Conservation (phyloP, 2,329 filamentous ascomycete species). For the Leptodontidium sp. region DNA sequence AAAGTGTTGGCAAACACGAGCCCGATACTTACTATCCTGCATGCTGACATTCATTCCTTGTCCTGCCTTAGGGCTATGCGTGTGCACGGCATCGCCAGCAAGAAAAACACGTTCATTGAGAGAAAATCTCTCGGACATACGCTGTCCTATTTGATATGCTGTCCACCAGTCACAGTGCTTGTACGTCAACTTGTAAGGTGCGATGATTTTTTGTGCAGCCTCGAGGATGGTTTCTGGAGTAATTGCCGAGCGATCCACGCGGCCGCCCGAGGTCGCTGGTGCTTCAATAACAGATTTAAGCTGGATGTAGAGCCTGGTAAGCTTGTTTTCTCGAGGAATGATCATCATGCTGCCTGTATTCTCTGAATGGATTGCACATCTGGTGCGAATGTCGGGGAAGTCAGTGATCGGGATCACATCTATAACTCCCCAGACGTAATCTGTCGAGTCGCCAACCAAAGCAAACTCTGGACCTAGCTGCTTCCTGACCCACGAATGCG, state of each 20-base stretch:
- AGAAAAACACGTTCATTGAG: slow-evolving; percentile 58
- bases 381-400: slow-evolving; percentile 69
- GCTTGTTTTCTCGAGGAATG: slow-evolving; percentile 64
- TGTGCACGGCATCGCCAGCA: slow-evolving; percentile 57
- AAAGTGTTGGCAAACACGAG: neutral
- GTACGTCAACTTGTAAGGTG: slow-evolving; percentile 71
- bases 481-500: slow-evolving; percentile 59
- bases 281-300: slow-evolving; percentile 57
- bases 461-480: slow-evolving; percentile 54
- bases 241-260: slow-evolving; percentile 66
- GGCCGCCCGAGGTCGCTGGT: slow-evolving; percentile 51
- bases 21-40: slow-evolving; percentile 56
- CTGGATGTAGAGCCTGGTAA: slow-evolving; percentile 71
- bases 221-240: slow-evolving; percentile 68
- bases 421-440: slow-evolving; percentile 53
- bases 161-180: slow-evolving; percentile 70
- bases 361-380: slow-evolving; percentile 61
- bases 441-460: slow-evolving; percentile 41
- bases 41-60: slow-evolving; percentile 66
- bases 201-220: slow-evolving; percentile 69
- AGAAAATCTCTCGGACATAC: slow-evolving; percentile 60
- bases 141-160: slow-evolving; percentile 65
- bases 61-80: slow-evolving; percentile 69
- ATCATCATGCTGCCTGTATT: slow-evolving; percentile 63
- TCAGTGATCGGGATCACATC: slow-evolving; percentile 49